A percentile compares a stretch with the other conserved stretches of the same genome.
These are phyloP conservation scores for Paramecium caudatum DNA, from an alignment of 73 alveolate species.

Conservation along the genomic window DNA sequence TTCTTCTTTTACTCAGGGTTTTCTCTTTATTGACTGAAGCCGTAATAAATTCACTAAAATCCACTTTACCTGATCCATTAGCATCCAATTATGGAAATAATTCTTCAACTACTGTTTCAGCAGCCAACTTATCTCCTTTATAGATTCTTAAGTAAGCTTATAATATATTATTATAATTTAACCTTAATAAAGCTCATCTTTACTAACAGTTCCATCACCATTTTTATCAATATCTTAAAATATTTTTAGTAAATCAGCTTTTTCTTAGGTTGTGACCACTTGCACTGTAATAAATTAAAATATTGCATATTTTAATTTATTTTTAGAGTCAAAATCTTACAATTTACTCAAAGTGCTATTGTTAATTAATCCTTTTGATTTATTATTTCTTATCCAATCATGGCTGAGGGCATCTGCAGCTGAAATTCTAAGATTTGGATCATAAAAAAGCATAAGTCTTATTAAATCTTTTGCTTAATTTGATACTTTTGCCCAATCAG, in stretches of 20 bases:
- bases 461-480: slow-evolving; percentile 77
- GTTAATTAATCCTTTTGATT: slow-evolving; percentile 33
- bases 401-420: slow-evolving; percentile 69
- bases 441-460: slow-evolving; percentile 56
- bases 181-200: slow-evolving; percentile 52
- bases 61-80: slow-evolving; percentile 53
- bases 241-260: slow-evolving; percentile 22
- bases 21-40: slow-evolving; percentile 45
- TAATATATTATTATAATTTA: not conserved
- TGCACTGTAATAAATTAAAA: slow-evolving; percentile 37
- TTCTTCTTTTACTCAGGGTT: slow-evolving; percentile 12
- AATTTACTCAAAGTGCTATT: slow-evolving; percentile 16
- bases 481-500: slow-evolving; percentile 68
- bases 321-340: slow-evolving; percentile 63
- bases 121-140: slow-evolving; percentile 44
- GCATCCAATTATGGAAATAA: slow-evolving; percentile 60
- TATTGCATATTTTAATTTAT: slow-evolving; percentile 58
- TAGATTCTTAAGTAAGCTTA: slow-evolving; percentile 20
- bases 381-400: slow-evolving; percentile 51
- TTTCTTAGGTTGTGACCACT: slow-evolving; percentile 44
- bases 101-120: slow-evolving; percentile 40
- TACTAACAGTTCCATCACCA: slow-evolving; percentile 68
- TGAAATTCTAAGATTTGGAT: slow-evolving; percentile 59
- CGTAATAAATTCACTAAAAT: slow-evolving; percentile 71
- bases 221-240: slow-evolving; percentile 58